Conservation (phyloP, 78 protist genomes). For the Emiliania huxleyi region DNA sequence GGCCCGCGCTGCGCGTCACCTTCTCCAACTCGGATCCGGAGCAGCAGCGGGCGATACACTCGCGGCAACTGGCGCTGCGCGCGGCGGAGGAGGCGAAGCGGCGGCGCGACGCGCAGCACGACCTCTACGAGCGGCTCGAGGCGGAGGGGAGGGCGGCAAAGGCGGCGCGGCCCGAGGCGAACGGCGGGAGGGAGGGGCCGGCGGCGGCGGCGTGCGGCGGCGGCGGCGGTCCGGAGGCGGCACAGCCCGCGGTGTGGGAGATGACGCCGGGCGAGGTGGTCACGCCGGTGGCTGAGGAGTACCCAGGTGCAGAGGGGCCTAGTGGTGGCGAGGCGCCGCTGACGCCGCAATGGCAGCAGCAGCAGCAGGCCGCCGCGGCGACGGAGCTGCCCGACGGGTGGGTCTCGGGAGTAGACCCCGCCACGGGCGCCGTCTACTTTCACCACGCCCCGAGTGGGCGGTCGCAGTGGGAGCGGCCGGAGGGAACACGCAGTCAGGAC, state of each 20-base stretch:
- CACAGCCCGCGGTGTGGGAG: too few species aligned
- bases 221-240: too few species aligned
- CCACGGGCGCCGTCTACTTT: neutral
- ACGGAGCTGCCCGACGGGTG: neutral
- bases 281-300: neutral
- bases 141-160: neutral
- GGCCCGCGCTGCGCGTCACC: neutral
- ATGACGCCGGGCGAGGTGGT: neutral
- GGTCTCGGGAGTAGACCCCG: neutral
- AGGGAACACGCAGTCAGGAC: too few species aligned
- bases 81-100: neutral
- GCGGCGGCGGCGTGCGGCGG: too few species aligned
- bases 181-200: too few species aligned
- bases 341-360: neutral
- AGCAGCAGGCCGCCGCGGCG: neutral
- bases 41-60: neutral
- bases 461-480: neutral
- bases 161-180: neutral
- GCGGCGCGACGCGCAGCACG: neutral
- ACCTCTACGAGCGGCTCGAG: neutral
- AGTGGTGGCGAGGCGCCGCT: neutral
- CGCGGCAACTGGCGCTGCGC: neutral
- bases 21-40: neutral
- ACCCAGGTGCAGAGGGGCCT: neutral
- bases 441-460: neutral